Evolutionary conservation across 495 filamentous ascomycete species (phyloP).

Genomic region (Staphylotrichum tortipilum): DNA sequence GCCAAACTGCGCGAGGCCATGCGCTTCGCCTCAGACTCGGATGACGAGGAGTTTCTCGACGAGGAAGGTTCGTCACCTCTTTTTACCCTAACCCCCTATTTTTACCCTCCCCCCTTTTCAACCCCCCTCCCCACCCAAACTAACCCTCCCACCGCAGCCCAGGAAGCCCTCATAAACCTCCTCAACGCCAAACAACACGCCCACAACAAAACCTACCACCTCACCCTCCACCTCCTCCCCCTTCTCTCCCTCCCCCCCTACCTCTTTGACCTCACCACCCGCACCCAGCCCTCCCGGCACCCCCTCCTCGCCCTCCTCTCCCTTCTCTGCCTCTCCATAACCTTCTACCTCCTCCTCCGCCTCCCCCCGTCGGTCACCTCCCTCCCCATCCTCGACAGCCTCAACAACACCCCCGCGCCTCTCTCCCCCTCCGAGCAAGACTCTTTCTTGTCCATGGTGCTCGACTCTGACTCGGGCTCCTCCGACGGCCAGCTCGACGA

Average conservation of each 20-base stretch:
- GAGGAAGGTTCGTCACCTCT: conserved; percentile 62
- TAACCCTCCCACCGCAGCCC: conserved; percentile 38
- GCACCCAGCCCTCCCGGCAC: conserved; percentile 29
- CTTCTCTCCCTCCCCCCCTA: conserved; percentile 12
- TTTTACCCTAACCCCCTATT: too few relatives aligned
- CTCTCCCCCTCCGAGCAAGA: too few relatives aligned
- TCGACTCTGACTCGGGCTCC: too few relatives aligned
- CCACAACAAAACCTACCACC: conserved; percentile 51
- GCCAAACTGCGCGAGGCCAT: too few relatives aligned
- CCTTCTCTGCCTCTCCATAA: conserved; percentile 51
- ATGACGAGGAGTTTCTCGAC: conserved; percentile 43
- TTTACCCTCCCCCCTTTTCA: not conserved
- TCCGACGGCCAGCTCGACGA: too few relatives aligned
- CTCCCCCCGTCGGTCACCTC: too few relatives aligned
- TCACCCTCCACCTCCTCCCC: conserved; percentile 12
- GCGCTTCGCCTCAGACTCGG: conserved; percentile 50
- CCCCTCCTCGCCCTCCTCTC: conserved; percentile 43
- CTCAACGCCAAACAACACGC: conserved; percentile 48
- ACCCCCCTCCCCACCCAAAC: not conserved
- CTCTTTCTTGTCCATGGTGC: too few relatives aligned
- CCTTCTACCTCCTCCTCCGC: conserved; percentile 42
- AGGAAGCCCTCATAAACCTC: conserved; percentile 57
- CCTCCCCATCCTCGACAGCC: too few relatives aligned
- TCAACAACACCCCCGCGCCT: too few relatives aligned
- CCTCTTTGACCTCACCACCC: conserved; percentile 32